Conservation (phyloP, 2,329 filamentous ascomycete genomes). For the Myriosclerotinia scirpicola region DNA sequence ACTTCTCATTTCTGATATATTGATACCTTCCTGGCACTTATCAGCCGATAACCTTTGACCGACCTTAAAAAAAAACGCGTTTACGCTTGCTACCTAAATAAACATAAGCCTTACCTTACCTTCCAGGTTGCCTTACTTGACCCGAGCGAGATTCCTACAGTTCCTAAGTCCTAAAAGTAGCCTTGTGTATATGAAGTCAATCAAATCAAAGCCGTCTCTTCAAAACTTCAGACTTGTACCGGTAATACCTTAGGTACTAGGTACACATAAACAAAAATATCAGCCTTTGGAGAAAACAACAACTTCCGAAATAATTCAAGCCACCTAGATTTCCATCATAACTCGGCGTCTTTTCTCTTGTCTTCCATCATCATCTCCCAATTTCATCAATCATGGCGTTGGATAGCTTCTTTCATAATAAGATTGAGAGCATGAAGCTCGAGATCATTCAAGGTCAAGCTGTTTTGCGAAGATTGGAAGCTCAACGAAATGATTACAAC, state of each 20-base stretch:
- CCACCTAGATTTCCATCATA: background rate
- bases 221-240: background rate
- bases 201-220: background rate
- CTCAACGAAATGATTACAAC: constrained; percentile 99
- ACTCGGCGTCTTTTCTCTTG: background rate
- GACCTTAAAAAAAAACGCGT: constrained; percentile 8
- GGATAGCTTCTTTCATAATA: constrained; percentile 99
- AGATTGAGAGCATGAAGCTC: constrained; percentile 99
- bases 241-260: constrained; percentile 14
- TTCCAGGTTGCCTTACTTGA: constrained; percentile 1
- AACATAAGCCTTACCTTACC: constrained; percentile 1
- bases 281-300: constrained; percentile 20
- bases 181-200: constrained; percentile 9
- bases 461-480: constrained; percentile 89
- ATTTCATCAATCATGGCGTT: constrained; percentile 75
- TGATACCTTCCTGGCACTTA: too few relatives aligned
- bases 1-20: background rate
- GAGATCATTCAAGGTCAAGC: constrained; percentile 99
- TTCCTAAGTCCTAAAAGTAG: too few relatives aligned
- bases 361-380: background rate
- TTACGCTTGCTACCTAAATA: constrained; percentile 13
- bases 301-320: constrained; percentile 4
- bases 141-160: background rate
- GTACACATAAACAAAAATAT: constrained; percentile 20
- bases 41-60: too few relatives aligned